Evolutionary conservation across 345 rosid species (phyloP).

Genomic region (Lepidium didymum): DNA sequence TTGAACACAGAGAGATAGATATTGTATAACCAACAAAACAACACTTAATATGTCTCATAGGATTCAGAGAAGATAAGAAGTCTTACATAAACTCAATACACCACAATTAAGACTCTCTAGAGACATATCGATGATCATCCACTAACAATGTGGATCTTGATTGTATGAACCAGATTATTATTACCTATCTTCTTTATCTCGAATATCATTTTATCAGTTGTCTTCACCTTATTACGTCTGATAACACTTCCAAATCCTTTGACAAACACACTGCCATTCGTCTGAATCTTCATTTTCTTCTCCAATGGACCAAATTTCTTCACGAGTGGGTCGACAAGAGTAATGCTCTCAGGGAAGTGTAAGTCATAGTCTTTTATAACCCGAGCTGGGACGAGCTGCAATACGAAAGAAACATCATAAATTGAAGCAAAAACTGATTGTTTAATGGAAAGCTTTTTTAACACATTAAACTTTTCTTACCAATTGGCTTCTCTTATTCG

Average conservation of each 20-base stretch:
- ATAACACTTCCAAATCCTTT: not conserved
- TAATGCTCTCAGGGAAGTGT: not conserved
- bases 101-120: not conserved
- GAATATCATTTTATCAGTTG: slow-evolving; percentile 1
- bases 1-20: not conserved
- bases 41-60: not conserved
- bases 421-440: not conserved
- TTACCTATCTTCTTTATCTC: not conserved
- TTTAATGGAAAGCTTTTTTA: not conserved
- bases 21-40: not conserved
- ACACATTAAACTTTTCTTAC: not conserved
- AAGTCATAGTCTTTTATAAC: slow-evolving; percentile 9
- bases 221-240: slow-evolving; percentile 8
- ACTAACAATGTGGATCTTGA: slow-evolving; percentile 7
- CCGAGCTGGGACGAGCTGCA: slow-evolving; percentile 8
- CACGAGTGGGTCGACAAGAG: not conserved
- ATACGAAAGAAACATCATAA: not conserved
- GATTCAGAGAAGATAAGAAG: not conserved
- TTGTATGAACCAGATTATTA: slow-evolving; percentile 6
- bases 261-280: not conserved
- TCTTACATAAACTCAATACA: not conserved
- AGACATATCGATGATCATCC: not conserved
- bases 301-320: not conserved
- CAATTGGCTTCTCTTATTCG: slow-evolving; percentile 18
- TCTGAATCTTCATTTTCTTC: not conserved